Percentiles rank a stretch among this genome's conserved stretches.
These are phyloP conservation scores for Aurantiochytrium sp. DNA, from an alignment of 108 stramenopile species.

Conservation along the genomic window DNA sequence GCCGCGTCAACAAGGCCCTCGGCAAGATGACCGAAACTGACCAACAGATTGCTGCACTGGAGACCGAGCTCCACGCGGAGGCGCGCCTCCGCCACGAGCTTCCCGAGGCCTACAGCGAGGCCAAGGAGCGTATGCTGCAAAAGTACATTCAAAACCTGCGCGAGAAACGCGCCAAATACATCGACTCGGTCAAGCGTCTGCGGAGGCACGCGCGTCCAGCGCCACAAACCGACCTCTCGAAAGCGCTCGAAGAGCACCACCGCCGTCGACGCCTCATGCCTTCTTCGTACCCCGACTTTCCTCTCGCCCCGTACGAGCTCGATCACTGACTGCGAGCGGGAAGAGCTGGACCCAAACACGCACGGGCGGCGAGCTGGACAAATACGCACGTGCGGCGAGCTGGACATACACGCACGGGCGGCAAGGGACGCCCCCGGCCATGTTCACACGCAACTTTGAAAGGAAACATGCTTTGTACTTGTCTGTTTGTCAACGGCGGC, in stretches of 20 bases:
- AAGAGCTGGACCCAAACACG: too few relatives aligned
- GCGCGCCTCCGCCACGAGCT: background rate
- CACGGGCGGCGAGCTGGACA: too few relatives aligned
- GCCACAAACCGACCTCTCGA: background rate
- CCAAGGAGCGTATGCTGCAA: background rate
- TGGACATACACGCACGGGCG: too few relatives aligned
- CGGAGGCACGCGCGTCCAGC: background rate
- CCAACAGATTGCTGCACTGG: background rate
- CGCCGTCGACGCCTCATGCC: too few relatives aligned
- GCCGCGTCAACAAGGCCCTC: background rate
- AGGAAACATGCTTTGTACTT: too few relatives aligned
- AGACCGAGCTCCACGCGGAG: background rate
- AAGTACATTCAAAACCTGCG: background rate
- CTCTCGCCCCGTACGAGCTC: background rate
- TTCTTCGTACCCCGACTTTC: background rate
- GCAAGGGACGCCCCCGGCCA: too few relatives aligned
- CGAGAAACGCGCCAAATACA: background rate
- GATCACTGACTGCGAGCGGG: background rate
- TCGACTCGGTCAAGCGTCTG: background rate
- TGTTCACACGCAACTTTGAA: too few relatives aligned
- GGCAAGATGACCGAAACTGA: background rate
- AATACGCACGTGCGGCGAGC: too few relatives aligned
- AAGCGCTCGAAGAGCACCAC: too few relatives aligned
- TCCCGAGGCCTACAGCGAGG: background rate
- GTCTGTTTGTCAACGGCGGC: too few relatives aligned